Conservation (phyloP, 495 filamentous ascomycete genomes). For the Talaromyces wortmannii region DNA sequence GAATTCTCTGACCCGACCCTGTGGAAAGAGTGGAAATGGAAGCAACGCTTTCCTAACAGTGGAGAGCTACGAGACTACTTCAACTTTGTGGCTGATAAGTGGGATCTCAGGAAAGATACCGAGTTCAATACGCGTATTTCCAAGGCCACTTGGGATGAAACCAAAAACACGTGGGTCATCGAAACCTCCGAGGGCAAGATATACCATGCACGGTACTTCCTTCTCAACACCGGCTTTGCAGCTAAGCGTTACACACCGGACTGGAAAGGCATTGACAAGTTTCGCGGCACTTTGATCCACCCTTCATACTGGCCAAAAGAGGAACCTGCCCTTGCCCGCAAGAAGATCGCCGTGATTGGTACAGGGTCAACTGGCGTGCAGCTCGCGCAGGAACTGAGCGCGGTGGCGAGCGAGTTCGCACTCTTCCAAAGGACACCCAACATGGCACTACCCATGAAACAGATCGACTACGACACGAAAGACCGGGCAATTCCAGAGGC, state of each 20-base stretch:
- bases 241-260: conserved; percentile 29
- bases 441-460: conserved; percentile 38
- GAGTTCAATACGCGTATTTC: conserved; percentile 43
- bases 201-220: conserved; percentile 31
- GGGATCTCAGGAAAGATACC: conserved; percentile 42
- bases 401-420: conserved; percentile 25
- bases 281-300: conserved; percentile 42
- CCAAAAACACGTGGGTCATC: conserved; percentile 31
- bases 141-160: conserved; percentile 30
- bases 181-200: conserved; percentile 33
- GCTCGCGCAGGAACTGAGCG: conserved; percentile 34
- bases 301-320: conserved; percentile 46
- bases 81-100: conserved; percentile 44
- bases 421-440: conserved; percentile 49
- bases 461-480: conserved; percentile 16
- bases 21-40: conserved; percentile 46
- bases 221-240: conserved; percentile 26
- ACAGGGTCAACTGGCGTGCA: conserved; percentile 49
- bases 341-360: conserved; percentile 43
- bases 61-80: conserved; percentile 46
- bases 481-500: background rate
- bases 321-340: conserved; percentile 31
- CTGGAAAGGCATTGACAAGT: conserved; percentile 12
- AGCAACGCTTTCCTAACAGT: conserved; percentile 40
- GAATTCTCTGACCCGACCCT: conserved; percentile 42